Conservation (phyloP, 192 early-diverging fungal species). For the Bifiguratus adelaidae region DNA sequence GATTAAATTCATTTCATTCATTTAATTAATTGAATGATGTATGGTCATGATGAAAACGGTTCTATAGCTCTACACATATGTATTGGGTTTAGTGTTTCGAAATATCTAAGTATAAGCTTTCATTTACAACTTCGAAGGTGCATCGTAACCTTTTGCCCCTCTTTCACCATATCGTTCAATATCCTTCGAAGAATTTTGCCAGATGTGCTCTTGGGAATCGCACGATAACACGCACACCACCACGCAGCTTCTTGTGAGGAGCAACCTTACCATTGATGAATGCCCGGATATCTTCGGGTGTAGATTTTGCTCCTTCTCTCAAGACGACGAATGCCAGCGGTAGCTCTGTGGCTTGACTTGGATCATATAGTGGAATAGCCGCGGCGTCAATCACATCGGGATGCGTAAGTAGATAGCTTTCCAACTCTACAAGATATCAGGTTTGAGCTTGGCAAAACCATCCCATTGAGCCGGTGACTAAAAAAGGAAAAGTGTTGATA, state of each 20-base stretch:
- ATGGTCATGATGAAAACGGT: too few relatives aligned
- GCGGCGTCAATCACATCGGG: slow-evolving; percentile 55
- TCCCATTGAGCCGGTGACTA: too few relatives aligned
- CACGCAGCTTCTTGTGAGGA: slow-evolving; percentile 64
- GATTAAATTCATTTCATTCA: too few relatives aligned
- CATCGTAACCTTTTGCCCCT: background rate
- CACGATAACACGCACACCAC: slow-evolving; percentile 63
- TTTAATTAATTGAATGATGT: too few relatives aligned
- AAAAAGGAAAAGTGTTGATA: too few relatives aligned
- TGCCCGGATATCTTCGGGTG: slow-evolving; percentile 29
- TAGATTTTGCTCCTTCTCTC: slow-evolving; percentile 9
- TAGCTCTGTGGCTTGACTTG: slow-evolving; percentile 53
- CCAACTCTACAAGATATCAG: too few relatives aligned
- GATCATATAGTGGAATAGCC: slow-evolving; percentile 49
- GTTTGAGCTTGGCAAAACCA: too few relatives aligned
- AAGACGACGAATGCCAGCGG: slow-evolving; percentile 69
- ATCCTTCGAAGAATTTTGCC: slow-evolving; percentile 74
- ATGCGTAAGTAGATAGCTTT: slow-evolving; percentile 58
- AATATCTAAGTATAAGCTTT: too few relatives aligned
- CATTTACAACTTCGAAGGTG: background rate
- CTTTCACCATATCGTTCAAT: slow-evolving; percentile 21
- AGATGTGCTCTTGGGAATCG: slow-evolving; percentile 61
- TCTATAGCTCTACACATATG: too few relatives aligned
- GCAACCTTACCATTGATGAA: slow-evolving; percentile 51
- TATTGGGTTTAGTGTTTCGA: too few relatives aligned